Base-by-base conservation (phyloP, 2,329 filamentous ascomycete species). In the Alternaria arborescens region DNA sequence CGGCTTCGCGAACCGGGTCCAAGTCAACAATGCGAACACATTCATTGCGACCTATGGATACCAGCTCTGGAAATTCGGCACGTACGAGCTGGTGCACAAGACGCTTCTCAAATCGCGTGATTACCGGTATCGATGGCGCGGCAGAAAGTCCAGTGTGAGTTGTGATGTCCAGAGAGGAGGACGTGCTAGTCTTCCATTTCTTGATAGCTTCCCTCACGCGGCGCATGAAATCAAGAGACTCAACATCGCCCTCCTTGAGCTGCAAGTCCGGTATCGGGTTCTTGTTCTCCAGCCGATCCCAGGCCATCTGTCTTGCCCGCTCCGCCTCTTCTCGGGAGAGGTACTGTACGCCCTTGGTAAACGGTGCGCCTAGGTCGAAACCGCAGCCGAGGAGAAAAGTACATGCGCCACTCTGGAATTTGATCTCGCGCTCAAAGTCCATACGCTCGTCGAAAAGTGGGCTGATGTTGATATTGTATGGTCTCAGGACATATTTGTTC, bases 21-120 rank as follows among this genome's bases (percentile, higher is more conserved):
- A 78, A 75, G 50, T 69, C 64, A 20, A 80, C 68, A 47, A 84
- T 77, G 26, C 80, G 77, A 11, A 85, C 78, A 55, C 77, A 81
- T 40, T 80, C 79, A 58, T 74, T 74, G 52, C 78, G 79, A 40
- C 76, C 75, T 20, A 83, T 67, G n/a, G 80, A 78, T 11, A 81
- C 74, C 11, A 83, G 72, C 8, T 80, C 70, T 1, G 83, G 82
- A 48, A 82, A 91, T 65, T 91, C 88, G 14, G 83, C 83, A 12
- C 87, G 82, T n/a, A 91, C 82, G 12, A 90, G 79, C 67, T 91
- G 88, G 70, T 91, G 86, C 1, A 91, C 83, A 6, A 91, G 80
- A 34, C 87, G 82, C 72, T 88, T 87, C 71, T 91, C 88, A 67
- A 86, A 90, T 0, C 83, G 69, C 16, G 64, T 74, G 14, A 79